Evolutionary conservation across 176 grass and related monocot species (phyloP), one percentile per base, ranked within the genome.

Genomic region (Areca catechu): DNA sequence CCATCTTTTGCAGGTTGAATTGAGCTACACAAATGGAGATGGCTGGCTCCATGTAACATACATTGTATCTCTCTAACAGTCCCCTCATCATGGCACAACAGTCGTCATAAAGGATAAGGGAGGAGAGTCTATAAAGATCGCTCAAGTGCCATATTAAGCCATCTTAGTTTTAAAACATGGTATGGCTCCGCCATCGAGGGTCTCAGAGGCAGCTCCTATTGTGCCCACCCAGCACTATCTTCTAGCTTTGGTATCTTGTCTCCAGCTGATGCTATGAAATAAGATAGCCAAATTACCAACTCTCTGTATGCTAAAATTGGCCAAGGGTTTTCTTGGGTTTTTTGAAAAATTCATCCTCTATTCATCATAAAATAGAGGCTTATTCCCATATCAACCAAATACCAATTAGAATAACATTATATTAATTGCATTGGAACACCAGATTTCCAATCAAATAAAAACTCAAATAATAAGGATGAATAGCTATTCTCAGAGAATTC

Each of bases 41-140:
- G 73, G 77, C 17, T 75, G 75, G 50, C 78, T 90, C 57, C 86
- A 90, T 23, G 50, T 96, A 34, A 79, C 92, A 19, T 96, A 88
- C 71, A 86, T 90, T 34, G 78, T 96, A 43, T 87, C 92, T 18
- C 86, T 96, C 58, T 96, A 82, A n/a, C n/a, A n/a, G n/a, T 53
- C 68, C 63, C 10, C 56, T 85, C 52, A 96, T 86, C 83, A 83
- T 88, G 77, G 92, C 92, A 58, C 86, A n/a, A 83, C 92, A 69
- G 74, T 96, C 67, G 74, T 96, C 62, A 80, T 90, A 3, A 79
- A 84, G 54, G 90, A 96, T 55, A 83, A 52, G 17, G 83, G 92
- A 22, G 43, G 28, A 5, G 81, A 79, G 70, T 63, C 92, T 2
- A 75, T 90, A 67, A 70, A 82, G 74, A 74, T 96, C 54, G 90